These are phyloP conservation scores for Lyophyllum semitale DNA, from an alignment of 768 basidiomycete genomes.

Conservation along the genomic window DNA sequence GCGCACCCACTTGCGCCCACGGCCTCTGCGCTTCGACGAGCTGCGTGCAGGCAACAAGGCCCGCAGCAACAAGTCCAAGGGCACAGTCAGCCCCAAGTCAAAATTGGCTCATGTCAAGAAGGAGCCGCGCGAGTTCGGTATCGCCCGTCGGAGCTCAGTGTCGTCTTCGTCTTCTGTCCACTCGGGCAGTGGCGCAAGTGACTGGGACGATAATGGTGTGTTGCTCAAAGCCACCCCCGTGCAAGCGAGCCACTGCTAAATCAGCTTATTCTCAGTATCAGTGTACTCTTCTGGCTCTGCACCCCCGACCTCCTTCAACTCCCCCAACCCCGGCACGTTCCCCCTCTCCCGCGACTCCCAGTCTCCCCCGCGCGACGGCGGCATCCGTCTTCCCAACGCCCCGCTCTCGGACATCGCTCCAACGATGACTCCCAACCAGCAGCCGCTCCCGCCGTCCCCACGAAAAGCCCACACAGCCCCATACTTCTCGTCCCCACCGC, in stretches of 20 bases:
- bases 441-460: conserved; percentile 18
- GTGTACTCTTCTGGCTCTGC: conserved; percentile 63
- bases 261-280: conserved; percentile 35
- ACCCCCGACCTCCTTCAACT: conserved; percentile 66
- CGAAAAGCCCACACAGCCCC: conserved; percentile 20
- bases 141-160: conserved; percentile 62
- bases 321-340: conserved; percentile 60
- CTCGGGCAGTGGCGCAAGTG: conserved; percentile 61
- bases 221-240: conserved; percentile 19
- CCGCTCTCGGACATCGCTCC: conserved; percentile 72
- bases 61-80: conserved; percentile 51
- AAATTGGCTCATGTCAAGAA: conserved; percentile 55
- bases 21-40: conserved; percentile 86
- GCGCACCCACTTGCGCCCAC: conserved; percentile 81
- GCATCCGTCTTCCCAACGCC: conserved; percentile 75
- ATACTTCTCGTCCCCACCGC: conserved; percentile 15
- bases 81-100: conserved; percentile 37
- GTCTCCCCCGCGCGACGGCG: conserved; percentile 52
- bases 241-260: conserved; percentile 21
- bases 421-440: conserved; percentile 19
- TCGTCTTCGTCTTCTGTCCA: conserved; percentile 60
- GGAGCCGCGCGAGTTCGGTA: conserved; percentile 55
- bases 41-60: conserved; percentile 86
- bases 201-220: conserved; percentile 84
- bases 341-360: conserved; percentile 59